Conservation (phyloP, 106 monocot genomes). For the Acanthochlamys bracteata region DNA sequence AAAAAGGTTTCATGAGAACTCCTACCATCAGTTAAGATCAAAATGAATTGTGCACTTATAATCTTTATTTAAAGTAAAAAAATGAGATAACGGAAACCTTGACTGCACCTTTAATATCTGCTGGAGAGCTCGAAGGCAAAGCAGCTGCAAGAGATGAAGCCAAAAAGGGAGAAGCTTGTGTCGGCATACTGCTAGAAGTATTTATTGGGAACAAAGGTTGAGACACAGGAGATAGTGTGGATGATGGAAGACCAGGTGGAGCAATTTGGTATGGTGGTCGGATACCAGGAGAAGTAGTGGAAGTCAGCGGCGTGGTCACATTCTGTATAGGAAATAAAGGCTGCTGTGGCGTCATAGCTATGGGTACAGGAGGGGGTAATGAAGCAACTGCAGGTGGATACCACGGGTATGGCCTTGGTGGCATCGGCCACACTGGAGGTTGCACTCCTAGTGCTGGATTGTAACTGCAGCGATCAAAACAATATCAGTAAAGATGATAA, state of each 20-base stretch:
- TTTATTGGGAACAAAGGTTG: constrained; percentile 90
- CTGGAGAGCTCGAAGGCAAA: constrained; percentile 18
- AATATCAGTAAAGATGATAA: neutral
- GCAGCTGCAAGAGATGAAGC: constrained; percentile 12
- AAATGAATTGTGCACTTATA: no score
- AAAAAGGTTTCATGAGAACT: no score
- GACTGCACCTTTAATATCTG: constrained; percentile 17
- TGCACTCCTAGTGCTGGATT: constrained; percentile 54
- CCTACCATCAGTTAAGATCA: no score
- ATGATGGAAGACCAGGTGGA: constrained; percentile 45
- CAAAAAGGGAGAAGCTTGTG: constrained; percentile 25
- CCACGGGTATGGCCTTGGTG: constrained; percentile 56
- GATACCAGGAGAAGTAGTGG: constrained; percentile 30
- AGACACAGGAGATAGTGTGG: constrained; percentile 34
- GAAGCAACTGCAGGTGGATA: constrained; percentile 39
- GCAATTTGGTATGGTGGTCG: constrained; percentile 35
- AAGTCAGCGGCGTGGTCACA: constrained; percentile 23
- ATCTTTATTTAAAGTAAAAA: no score
- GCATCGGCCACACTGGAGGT: constrained; percentile 52
- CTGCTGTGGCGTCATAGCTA: constrained; percentile 34
- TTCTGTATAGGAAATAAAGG: constrained; percentile 85
- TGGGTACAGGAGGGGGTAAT: constrained; percentile 22
- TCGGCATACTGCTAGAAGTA: constrained; percentile 18
- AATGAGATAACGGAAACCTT: neutral
- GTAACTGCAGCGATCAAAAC: constrained; percentile 37